A percentile compares a stretch with the other conserved stretches of the same genome.
phyloP scores from a whole-genome alignment of 148 eudicot species.

The Chenopodium quinoa region DNA sequence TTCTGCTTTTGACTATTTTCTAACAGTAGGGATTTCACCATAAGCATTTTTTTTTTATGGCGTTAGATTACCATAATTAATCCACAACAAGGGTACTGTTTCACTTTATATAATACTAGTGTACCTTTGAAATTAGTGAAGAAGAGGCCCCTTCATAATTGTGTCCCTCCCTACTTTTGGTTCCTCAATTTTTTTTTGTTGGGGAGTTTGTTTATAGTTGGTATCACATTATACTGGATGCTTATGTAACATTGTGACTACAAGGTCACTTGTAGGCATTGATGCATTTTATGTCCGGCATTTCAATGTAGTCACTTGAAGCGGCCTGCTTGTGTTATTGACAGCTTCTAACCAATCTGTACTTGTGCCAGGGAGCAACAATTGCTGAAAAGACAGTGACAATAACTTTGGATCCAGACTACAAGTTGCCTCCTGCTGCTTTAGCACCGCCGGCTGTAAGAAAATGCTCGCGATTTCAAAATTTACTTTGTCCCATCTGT shows the following conservation, averaged over 20 bases:
- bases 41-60: background rate
- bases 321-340: background rate
- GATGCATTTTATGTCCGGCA: background rate
- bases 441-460: conserved; percentile 56
- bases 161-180: background rate
- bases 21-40: background rate
- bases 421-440: conserved; percentile 81
- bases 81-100: background rate
- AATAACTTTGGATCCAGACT: conserved; percentile 62
- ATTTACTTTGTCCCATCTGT: background rate
- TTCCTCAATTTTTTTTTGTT: background rate
- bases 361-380: conserved; percentile 76
- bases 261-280: background rate
- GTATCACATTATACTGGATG: background rate
- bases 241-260: background rate
- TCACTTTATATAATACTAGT: background rate
- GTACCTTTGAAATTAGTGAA: background rate
- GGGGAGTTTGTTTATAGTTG: background rate
- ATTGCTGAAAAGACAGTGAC: conserved; percentile 69
- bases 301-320: background rate
- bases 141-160: background rate
- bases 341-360: conserved; percentile 5
- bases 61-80: background rate
- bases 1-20: background rate
- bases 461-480: conserved; percentile 8